These are phyloP conservation scores for Sindora glabra DNA, from an alignment of 306 rosid genomes.

Conservation along the genomic window DNA sequence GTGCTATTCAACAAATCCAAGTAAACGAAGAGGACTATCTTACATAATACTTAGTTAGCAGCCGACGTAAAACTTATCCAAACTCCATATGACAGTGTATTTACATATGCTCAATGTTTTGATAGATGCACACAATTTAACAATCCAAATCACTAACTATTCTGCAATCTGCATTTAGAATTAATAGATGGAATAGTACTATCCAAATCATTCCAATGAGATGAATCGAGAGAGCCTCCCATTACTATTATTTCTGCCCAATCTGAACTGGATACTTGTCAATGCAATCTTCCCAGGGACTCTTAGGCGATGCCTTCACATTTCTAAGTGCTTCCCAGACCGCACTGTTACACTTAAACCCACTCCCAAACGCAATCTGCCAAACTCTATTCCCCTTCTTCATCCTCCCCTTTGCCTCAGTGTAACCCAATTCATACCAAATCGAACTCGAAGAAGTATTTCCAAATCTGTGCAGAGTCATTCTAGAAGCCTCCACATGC, in stretches of 20 bases:
- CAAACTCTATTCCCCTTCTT: constrained; percentile 43
- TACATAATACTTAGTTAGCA: too few relatives aligned
- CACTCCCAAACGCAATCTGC: constrained; percentile 74
- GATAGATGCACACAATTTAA: not conserved
- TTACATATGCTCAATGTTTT: not conserved
- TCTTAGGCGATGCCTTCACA: constrained; percentile 37
- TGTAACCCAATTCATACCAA: constrained; percentile 69
- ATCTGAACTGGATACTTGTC: constrained; percentile 45
- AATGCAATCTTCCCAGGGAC: constrained; percentile 71
- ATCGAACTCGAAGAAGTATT: constrained; percentile 65
- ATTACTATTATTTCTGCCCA: not conserved
- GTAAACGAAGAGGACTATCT: too few relatives aligned
- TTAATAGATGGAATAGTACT: too few relatives aligned
- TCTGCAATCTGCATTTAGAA: constrained; percentile 13
- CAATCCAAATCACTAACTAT: not conserved
- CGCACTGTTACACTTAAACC: constrained; percentile 67
- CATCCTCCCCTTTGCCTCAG: constrained; percentile 48
- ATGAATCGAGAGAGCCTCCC: too few relatives aligned
- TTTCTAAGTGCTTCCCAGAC: constrained; percentile 61
- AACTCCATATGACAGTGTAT: too few relatives aligned
- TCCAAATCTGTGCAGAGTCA: constrained; percentile 66
- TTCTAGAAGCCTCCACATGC: constrained; percentile 62
- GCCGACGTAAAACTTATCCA: too few relatives aligned
- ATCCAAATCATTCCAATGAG: too few relatives aligned
- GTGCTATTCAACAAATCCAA: too few relatives aligned